phyloP scores from a whole-genome alignment of 176 grass and related monocot genomes.

The Typha latifolia region DNA sequence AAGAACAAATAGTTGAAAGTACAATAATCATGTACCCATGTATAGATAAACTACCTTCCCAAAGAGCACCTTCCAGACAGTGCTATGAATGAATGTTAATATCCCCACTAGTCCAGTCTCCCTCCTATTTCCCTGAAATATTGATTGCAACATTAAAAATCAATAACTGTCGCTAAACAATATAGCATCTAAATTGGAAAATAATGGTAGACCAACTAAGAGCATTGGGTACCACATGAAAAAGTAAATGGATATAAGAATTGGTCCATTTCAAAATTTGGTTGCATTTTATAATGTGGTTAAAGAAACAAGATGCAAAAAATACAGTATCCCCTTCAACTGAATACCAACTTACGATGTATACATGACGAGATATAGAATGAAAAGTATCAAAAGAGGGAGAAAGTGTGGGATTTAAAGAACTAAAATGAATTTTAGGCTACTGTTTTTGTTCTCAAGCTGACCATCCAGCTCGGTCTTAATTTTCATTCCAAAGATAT shows the following conservation, averaged over 20 bases:
- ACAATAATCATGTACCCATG: no score
- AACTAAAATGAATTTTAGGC: no score
- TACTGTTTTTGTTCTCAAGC: no score
- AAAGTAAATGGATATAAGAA: not conserved
- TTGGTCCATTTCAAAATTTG: not conserved
- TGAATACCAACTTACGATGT: no score
- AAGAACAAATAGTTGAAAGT: no score
- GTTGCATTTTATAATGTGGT: not conserved
- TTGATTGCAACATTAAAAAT: slow-evolving; percentile 11
- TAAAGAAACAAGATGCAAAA: no score
- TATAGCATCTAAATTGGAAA: not conserved
- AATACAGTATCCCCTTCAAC: no score
- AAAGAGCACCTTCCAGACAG: slow-evolving; percentile 98
- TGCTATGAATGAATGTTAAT: slow-evolving; percentile 93
- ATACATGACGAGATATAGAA: no score
- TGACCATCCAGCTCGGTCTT: no score
- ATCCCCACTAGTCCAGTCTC: slow-evolving; percentile 80
- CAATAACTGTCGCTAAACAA: not conserved
- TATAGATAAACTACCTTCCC: slow-evolving; percentile 63
- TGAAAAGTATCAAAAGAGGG: no score
- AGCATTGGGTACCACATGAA: not conserved
- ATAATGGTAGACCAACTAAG: not conserved
- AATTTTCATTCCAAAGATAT: no score
- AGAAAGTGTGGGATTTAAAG: no score
- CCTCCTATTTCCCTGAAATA: slow-evolving; percentile 81